Evolutionary conservation across 805 yeast genomes (phyloP), one percentile per base, ranked within the genome.

Genomic region (Komagataella kurtzmanii): DNA sequence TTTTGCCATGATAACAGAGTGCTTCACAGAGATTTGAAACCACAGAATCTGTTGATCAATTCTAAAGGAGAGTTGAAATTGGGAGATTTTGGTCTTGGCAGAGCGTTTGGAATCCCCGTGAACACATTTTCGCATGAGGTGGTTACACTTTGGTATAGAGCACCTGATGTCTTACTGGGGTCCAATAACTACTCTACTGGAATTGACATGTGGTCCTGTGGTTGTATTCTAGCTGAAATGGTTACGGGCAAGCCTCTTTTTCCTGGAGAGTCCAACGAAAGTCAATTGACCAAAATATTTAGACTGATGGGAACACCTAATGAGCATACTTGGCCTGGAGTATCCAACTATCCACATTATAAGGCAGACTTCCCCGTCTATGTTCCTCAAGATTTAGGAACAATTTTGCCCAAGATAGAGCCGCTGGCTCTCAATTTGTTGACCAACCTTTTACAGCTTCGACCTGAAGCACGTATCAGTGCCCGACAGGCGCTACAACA

Each of bases 181-280:
- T 88, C 96, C 2, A 80, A 97, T 59, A 91, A 95, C 52, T 93
- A 93, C 68, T 86, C 96, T 48, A 93, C 99, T 0, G 90, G 97
- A 7, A 95, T 93, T 54, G 99, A 93, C 65, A 88, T 93, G 70
- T 93, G 99, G 99, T 88, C 97, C 17, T 95, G 96, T 14, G 99
- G 99, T 14, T 93, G 99, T 69, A 93, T 93, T 51, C 78, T 93
- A 65, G 98, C 97, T 2, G 99, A 93, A 64, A 91, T 93, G 98
- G 85, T 93, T 62, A 87, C 96, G n/a, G 96, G 99, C 36, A 84
- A 91, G 61, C 98, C 99, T 1, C 72, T 93, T 50, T 93, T 93
- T 67, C 96, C 98, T 18, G 99, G 99, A 36, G 82, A 91, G 10
- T 88, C 96, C 45, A 95, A 91, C 66, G 97, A 93, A 52, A 99